Evolutionary conservation across 2,329 filamentous ascomycete species (phyloP), one percentile per base, ranked within the genome.

Genomic region (Ascochyta lentis): DNA sequence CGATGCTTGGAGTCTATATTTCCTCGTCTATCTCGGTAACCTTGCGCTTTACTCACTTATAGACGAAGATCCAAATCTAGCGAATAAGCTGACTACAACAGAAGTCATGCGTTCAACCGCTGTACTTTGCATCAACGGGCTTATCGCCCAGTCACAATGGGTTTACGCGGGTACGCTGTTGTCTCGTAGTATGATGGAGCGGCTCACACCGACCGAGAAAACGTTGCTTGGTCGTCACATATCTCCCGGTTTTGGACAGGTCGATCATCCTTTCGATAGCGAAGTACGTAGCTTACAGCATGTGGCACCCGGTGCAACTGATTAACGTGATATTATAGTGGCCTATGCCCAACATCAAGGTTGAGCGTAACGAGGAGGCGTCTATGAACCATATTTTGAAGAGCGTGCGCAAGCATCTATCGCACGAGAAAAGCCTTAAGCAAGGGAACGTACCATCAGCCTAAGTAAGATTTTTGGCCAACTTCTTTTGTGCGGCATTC

Each of bases 331-430:
- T 27, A 15, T 15, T 26, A 15, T 19, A 49, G 45, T 54, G 51
- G 51, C 51, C 51, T 26, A 22, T 49, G 39, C 51, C 51, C 3
- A 54, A 54, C 12, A 49, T 54, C 23, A 54, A 54, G 19, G 45
- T 44, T 8, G 45, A 54, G 45, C 44, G 45, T 8, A 15, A 44
- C 12, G 19, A 44, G 27, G 45, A 54, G 33, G 51, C 45, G 13
- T 44, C 45, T 3, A 44, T 54, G 51, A 54, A 54, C 9, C 19
- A 49, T 33, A 49, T 54, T 6, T 16, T 45, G 13, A 54, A 35
- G 23, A 19, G 44, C 6, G 9, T 40, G 40, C 45, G 51, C 40
- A 23, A 49, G 13, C 43, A 19, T 48, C 31, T 12, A 48, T 48
- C n/a, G 26, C 19, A 24, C 37, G 39, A 13, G 33, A 43, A 22